These are phyloP conservation scores for Zygosaccharomyces bisporus DNA, from an alignment of 805 yeast genomes.

Conservation along the genomic window DNA sequence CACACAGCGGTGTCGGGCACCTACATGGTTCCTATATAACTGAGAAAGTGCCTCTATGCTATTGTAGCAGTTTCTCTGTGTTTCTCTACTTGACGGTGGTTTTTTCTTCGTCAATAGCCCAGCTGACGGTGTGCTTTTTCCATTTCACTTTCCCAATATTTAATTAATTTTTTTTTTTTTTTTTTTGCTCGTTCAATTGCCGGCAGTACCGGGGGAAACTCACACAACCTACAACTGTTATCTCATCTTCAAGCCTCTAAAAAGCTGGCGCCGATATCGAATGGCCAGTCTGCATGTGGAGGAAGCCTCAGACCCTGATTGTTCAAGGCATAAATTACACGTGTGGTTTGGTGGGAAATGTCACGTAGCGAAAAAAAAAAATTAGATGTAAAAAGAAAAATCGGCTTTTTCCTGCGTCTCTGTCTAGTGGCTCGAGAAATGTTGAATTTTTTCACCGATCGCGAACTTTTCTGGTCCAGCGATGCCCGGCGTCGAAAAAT, in stretches of 20 bases:
- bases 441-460: slow-evolving; percentile 6
- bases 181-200: too few species aligned
- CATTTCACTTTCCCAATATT: too few species aligned
- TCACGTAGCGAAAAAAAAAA: not conserved
- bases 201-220: too few species aligned
- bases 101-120: not conserved
- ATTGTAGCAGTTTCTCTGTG: slow-evolving; percentile 1
- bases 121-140: too few species aligned
- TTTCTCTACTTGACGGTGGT: not conserved
- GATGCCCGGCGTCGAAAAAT: slow-evolving; percentile 1
- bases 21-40: not conserved
- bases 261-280: not conserved
- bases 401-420: not conserved
- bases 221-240: not conserved
- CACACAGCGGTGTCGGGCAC: not conserved
- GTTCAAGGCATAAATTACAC: not conserved
- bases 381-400: not conserved
- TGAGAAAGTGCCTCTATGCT: not conserved
- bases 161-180: too few species aligned
- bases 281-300: not conserved
- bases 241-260: not conserved
- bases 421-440: slow-evolving; percentile 2
- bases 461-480: not conserved
- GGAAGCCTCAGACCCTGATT: not conserved
- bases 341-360: not conserved